phyloP scores from a whole-genome alignment of 306 rosid genomes.

The Begonia loranthoides region DNA sequence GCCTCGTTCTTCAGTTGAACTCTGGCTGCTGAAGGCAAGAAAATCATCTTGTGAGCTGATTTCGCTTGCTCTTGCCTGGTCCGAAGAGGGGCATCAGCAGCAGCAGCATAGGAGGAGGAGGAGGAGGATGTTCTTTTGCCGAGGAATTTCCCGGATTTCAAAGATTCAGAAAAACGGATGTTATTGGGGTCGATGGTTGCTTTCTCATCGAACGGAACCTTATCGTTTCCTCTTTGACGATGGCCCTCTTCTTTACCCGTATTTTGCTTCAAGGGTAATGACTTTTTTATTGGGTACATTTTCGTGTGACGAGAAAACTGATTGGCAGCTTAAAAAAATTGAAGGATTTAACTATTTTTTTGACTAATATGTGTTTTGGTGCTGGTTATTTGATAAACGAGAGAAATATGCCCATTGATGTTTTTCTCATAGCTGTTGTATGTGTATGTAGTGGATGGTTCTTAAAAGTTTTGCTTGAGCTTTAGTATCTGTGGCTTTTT shows the following conservation, averaged over 20 bases:
- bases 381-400: too few relatives aligned
- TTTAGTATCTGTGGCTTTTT: too few relatives aligned
- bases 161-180: slow-evolving; percentile 34
- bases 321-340: neutral
- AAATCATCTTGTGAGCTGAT: neutral
- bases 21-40: neutral
- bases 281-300: neutral
- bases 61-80: neutral
- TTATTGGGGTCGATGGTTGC: slow-evolving; percentile 31
- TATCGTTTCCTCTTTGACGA: slow-evolving; percentile 14
- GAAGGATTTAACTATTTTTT: too few relatives aligned
- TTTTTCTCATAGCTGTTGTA: too few relatives aligned
- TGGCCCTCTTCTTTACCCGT: slow-evolving; percentile 10
- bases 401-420: too few relatives aligned
- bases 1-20: neutral
- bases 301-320: neutral
- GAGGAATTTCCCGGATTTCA: slow-evolving; percentile 35
- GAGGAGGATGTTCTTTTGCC: slow-evolving; percentile 34
- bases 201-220: slow-evolving; percentile 19
- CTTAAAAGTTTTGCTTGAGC: too few relatives aligned
- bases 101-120: neutral
- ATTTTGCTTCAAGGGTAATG: slow-evolving; percentile 33
- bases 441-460: too few relatives aligned
- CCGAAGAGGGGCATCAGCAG: neutral
- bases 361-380: too few relatives aligned